Base-by-base conservation (phyloP, 129 eudicot genomes). In the Centaurea solstitialis region DNA sequence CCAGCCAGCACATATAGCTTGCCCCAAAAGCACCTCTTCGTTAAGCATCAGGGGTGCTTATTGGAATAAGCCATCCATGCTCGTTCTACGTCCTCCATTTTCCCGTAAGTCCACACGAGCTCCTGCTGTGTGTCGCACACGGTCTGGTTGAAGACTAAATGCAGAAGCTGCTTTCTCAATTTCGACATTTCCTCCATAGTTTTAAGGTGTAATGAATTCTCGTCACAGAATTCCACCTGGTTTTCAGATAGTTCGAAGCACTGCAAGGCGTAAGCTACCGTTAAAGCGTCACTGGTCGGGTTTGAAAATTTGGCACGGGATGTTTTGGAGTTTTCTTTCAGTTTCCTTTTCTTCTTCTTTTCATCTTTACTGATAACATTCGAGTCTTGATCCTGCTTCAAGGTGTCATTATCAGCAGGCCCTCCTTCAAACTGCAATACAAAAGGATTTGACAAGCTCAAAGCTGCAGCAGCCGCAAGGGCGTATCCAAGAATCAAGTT, bases 1-100 rank as follows among this genome's bases (percentile, higher is more conserved):
- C 99, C 97, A 96, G 26, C 99, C 99, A 8, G 99, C 94, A 76
- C 98, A 96, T 59, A 96, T 96, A 22, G 99, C 92, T 88, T 91
- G 92, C 59, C 97, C 89, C 57, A 96, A 86, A 62, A 96, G 84
- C 81, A 89, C 92, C 80, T 96, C 98, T 78, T 96, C 98, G 9
- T 79, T 84, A 64, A 83, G 45, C 74, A 30, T 37, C 71, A 96
- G 84, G 30, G 97, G 38, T 84, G 85, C 69, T 96, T 89, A 4
- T 88, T 86, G 1, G 87, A 84, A 18, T 70, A 72, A 53, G 74
- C 87, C 87, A 81, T 89, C 99, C 99, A 96, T 75, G 85, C 81
- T 67, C 70, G n/a, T 87, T 96, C 99, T 4, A 96, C 92, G 38
- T 96, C 93, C 13, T 82, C 85, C 38, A 71, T 30, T 10, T 70